These are phyloP conservation scores for Stagonosporopsis vannaccii DNA, from an alignment of 2,329 filamentous ascomycete genomes.

Conservation along the genomic window DNA sequence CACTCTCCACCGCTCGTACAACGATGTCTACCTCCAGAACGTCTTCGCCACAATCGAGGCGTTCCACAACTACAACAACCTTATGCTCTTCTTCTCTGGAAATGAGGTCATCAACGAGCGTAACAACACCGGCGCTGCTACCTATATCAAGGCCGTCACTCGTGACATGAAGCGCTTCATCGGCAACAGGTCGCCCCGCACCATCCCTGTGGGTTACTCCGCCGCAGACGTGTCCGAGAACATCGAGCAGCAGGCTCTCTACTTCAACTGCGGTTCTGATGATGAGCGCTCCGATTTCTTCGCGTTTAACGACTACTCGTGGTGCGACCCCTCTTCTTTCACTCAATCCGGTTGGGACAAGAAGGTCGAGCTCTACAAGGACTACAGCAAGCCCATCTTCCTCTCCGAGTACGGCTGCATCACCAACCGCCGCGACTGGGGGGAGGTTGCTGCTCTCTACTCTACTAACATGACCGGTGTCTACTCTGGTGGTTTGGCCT, in stretches of 20 bases:
- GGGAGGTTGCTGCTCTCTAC: conserved; percentile 82
- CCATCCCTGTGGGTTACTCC: conserved; percentile 80
- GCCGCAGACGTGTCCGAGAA: conserved; percentile 86
- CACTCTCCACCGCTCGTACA: conserved; percentile 71
- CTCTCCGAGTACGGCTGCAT: conserved; percentile 93
- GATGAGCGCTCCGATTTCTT: conserved; percentile 89
- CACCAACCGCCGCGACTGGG: conserved; percentile 80
- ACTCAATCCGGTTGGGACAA: conserved; percentile 75
- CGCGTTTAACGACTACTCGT: conserved; percentile 89
- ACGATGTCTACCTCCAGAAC: conserved; percentile 81
- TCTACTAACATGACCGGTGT: conserved; percentile 80
- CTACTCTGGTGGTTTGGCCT: conserved; percentile 94
- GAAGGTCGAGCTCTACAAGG: conserved; percentile 47
- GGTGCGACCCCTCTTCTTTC: conserved; percentile 68
- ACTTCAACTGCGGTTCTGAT: conserved; percentile 92
- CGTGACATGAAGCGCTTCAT: conserved; percentile 84
- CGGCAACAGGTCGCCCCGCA: conserved; percentile 69
- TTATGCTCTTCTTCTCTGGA: conserved; percentile 80
- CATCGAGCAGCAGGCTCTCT: conserved; percentile 83
- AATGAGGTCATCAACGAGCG: conserved; percentile 79
- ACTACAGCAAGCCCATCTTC: conserved; percentile 66
- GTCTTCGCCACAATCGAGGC: conserved; percentile 82
- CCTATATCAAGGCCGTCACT: conserved; percentile 76
- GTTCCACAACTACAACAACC: conserved; percentile 84
- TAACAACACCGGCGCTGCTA: conserved; percentile 69